phyloP scores from a whole-genome alignment of 495 filamentous ascomycete species.

The Penicillium samsonianum region DNA sequence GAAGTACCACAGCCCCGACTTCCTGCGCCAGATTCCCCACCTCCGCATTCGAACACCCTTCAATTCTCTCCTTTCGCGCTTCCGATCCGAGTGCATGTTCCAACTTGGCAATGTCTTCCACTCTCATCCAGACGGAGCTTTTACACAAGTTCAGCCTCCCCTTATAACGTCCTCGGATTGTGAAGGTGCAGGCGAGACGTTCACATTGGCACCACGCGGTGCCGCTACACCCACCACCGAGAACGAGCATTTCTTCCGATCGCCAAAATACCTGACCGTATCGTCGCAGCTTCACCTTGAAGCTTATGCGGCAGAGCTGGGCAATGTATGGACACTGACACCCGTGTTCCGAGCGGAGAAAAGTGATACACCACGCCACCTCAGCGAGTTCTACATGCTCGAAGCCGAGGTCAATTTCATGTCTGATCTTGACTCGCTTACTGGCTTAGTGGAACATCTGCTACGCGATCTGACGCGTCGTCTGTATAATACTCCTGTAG shows the following conservation, averaged over 20 bases:
- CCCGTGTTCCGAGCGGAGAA: constrained; percentile 93
- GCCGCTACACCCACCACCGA: constrained; percentile 34
- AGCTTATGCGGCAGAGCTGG: constrained; percentile 83
- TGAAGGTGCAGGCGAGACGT: constrained; percentile 96
- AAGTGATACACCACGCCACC: constrained; percentile 90
- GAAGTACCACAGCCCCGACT: constrained; percentile 89
- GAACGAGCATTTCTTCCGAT: constrained; percentile 68
- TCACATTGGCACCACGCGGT: constrained; percentile 60
- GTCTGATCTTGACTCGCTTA: constrained; percentile 65
- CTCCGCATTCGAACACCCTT: constrained; percentile 81
- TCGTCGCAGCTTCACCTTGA: constrained; percentile 95
- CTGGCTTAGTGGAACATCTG: constrained; percentile 77
- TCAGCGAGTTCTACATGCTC: constrained; percentile 99
- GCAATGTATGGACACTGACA: constrained; percentile 90
- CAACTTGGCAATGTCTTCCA: constrained; percentile 72
- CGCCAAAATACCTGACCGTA: constrained; percentile 92
- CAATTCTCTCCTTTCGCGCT: constrained; percentile 75
- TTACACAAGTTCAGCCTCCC: constrained; percentile 87
- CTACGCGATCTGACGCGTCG: constrained; percentile 60
- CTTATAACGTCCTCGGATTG: constrained; percentile 97
- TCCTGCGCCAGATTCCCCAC: constrained; percentile 85
- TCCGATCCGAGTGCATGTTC: constrained; percentile 85
- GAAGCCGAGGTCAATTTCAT: constrained; percentile 87
- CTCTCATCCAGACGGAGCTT: constrained; percentile 54
- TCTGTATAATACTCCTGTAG: constrained; percentile 57